A percentile compares a stretch with the other conserved stretches of the same genome.
phyloP scores from a whole-genome alignment of 306 rosid genomes.

The Medicago ruthenica region DNA sequence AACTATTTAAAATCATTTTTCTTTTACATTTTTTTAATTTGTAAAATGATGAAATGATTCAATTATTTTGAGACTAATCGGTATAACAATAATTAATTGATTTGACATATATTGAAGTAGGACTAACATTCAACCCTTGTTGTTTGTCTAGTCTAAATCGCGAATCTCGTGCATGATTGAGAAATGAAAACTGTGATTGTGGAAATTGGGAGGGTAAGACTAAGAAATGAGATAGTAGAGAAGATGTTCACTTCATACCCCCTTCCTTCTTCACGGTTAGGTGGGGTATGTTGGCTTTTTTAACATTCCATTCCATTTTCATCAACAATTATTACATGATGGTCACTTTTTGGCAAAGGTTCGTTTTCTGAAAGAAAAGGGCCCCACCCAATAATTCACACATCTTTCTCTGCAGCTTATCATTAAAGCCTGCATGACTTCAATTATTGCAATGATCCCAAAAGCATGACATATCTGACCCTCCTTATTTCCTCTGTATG shows the following conservation, averaged over 20 bases:
- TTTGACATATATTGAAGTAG: too few relatives aligned
- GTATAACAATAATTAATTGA: too few relatives aligned
- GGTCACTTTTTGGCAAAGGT: slow-evolving; percentile 40
- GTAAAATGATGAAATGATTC: too few relatives aligned
- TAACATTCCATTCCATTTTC: slow-evolving; percentile 41
- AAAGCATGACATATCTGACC: slow-evolving; percentile 97
- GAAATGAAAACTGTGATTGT: slow-evolving; percentile 42
- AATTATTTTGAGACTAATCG: too few relatives aligned
- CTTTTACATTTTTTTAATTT: too few relatives aligned
- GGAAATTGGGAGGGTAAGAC: neutral
- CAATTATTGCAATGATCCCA: slow-evolving; percentile 99
- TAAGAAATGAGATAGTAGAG: too few relatives aligned
- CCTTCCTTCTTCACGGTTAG: neutral
- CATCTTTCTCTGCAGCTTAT: slow-evolving; percentile 61
- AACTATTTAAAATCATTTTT: too few relatives aligned
- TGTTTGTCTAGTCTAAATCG: neutral
- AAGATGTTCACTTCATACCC: too few relatives aligned
- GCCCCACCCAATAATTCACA: slow-evolving; percentile 65
- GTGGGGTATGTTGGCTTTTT: slow-evolving; percentile 8
- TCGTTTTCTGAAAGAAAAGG: slow-evolving; percentile 44
- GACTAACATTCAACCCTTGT: neutral
- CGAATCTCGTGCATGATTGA: slow-evolving; percentile 30
- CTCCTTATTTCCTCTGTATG: slow-evolving; percentile 61
- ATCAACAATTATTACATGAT: slow-evolving; percentile 16
- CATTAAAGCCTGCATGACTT: slow-evolving; percentile 96